Base-by-base conservation (phyloP, 2,329 filamentous ascomycete genomes). In the Immersiporthe knoxdaviesiana region DNA sequence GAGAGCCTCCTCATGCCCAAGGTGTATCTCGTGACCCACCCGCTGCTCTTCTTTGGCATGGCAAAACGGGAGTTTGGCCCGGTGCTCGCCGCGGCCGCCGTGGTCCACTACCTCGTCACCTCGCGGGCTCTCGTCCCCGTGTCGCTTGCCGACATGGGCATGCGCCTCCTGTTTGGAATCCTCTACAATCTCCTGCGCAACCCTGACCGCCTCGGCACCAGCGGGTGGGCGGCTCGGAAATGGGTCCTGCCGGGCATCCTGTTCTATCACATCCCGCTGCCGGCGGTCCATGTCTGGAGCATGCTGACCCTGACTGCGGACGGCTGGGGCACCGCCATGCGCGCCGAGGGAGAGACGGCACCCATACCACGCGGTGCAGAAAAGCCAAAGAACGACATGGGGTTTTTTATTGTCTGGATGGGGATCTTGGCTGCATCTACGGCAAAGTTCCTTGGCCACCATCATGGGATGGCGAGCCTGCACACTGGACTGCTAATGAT, bases 311-410 rank as follows among this genome's bases (percentile, higher is more conserved):
- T 77, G 8, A 72, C 78, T 24, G 74, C 78, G 30, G 76, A 77
- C 24, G 75, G 76, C 1, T 80, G 78, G 78, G 78, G 78, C 6
- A 80, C 78, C 0, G 72, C 77, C 7, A 79, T 79, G 77, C 74
- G 78, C 3, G 75, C 74, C 24, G 74, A 72, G 37, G 71, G 70
- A 3, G 77, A 78, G 63, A 67, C 71, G 65, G 70, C 73, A 32
- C 75, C 76, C 59, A 71, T 68, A 44, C 63, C 63, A 12, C 69
- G 68, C 37, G 65, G 73, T 21, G 65, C 72, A 1, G 73, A 71
- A 72, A 74, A 73, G 66, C 72, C 73, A 10, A 73, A 67, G 66
- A 73, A 74, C 35, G 74, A 77, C 50, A 63, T 75, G 21, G 75
- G 76, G 1, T 77, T 77, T 65, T 76, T 77, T 37, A 75, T 77